Conservation (phyloP, 1,284 basidiomycete species). For the Megacollybia platyphylla region DNA sequence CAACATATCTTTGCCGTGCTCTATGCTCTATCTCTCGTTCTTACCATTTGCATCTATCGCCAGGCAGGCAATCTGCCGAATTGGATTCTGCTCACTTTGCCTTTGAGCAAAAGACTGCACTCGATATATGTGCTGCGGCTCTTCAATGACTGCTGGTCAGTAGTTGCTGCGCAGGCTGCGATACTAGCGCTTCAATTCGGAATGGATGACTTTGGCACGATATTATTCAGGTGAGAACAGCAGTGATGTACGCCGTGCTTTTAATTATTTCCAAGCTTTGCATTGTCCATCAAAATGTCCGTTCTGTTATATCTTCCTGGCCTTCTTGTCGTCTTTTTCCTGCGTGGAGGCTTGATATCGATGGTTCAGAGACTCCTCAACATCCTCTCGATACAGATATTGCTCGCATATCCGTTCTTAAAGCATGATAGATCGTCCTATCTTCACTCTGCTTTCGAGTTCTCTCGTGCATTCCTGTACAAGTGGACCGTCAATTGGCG, state of each 20-base stretch:
- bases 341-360: slow-evolving; percentile 50
- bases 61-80: slow-evolving; percentile 60
- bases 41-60: slow-evolving; percentile 61
- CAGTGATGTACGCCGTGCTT: neutral
- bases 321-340: slow-evolving; percentile 70
- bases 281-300: slow-evolving; percentile 95
- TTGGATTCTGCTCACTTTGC: slow-evolving; percentile 66
- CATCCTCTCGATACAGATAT: slow-evolving; percentile 43
- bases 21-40: slow-evolving; percentile 54
- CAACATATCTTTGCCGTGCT: slow-evolving; percentile 72
- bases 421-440: slow-evolving; percentile 53
- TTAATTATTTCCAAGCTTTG: slow-evolving; percentile 37
- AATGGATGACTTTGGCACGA: slow-evolving; percentile 46
- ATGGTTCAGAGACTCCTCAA: slow-evolving; percentile 43
- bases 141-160: slow-evolving; percentile 93
- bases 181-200: slow-evolving; percentile 49
- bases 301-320: slow-evolving; percentile 88
- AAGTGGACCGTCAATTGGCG: slow-evolving; percentile 99
- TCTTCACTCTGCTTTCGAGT: slow-evolving; percentile 71
- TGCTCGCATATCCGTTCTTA: slow-evolving; percentile 69
- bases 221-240: slow-evolving; percentile 60
- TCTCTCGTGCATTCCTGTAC: slow-evolving; percentile 84
- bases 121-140: slow-evolving; percentile 88
- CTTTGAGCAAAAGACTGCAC: slow-evolving; percentile 86
- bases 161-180: slow-evolving; percentile 47